Percentiles rank a stretch among this genome's conserved stretches.
These are phyloP conservation scores for Fusarium dimerum DNA, from an alignment of 2,329 filamentous ascomycete genomes.

Conservation along the genomic window DNA sequence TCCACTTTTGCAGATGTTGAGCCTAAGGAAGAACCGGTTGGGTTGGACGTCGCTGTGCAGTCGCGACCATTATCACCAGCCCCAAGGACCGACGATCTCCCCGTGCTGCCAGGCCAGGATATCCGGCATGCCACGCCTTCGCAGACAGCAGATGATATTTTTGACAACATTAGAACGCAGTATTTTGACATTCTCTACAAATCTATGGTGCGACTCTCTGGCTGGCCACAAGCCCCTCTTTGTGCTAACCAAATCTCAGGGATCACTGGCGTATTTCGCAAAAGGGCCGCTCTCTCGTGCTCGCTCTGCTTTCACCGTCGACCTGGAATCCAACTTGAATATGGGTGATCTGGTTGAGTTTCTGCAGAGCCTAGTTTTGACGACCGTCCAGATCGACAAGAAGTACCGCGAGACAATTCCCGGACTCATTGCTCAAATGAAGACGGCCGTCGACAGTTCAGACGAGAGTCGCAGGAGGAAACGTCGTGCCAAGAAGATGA, in stretches of 20 bases:
- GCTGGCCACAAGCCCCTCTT: slow-evolving; percentile 16
- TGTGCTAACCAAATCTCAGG: slow-evolving; percentile 42
- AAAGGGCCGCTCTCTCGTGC: slow-evolving; percentile 79
- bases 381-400: slow-evolving; percentile 70
- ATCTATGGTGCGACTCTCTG: slow-evolving; percentile 53
- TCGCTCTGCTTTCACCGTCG: slow-evolving; percentile 67
- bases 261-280: slow-evolving; percentile 79
- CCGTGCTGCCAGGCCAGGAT: background rate
- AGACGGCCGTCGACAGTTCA: slow-evolving; percentile 56
- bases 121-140: background rate
- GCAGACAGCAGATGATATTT: slow-evolving; percentile 53
- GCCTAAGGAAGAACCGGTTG: slow-evolving; percentile 17
- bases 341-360: slow-evolving; percentile 67
- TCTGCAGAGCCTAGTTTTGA: slow-evolving; percentile 67
- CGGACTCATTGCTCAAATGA: slow-evolving; percentile 59
- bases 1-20: slow-evolving; percentile 35
- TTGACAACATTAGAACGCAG: slow-evolving; percentile 58
- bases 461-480: slow-evolving; percentile 49
- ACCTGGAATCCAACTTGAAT: slow-evolving; percentile 60
- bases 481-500: slow-evolving; percentile 63
- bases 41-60: slow-evolving; percentile 11
- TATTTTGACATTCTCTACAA: slow-evolving; percentile 64
- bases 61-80: slow-evolving; percentile 23
- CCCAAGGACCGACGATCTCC: slow-evolving; percentile 18
- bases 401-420: slow-evolving; percentile 76